Evolutionary conservation across 805 yeast genomes (phyloP), one percentile per base, ranked within the genome.

Genomic region (Sugiyamaella americana): DNA sequence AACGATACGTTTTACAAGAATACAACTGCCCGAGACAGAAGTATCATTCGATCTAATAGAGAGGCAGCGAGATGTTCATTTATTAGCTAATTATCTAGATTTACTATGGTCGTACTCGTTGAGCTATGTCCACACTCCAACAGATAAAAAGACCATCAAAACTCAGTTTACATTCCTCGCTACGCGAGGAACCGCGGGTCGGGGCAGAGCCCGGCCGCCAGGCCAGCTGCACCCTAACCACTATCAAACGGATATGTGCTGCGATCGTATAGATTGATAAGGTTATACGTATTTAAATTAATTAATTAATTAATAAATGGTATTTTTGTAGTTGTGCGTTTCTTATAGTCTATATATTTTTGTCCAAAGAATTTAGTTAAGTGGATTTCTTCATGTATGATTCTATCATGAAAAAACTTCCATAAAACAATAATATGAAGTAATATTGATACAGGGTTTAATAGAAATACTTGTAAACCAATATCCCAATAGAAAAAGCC

Each of bases 401-500:
- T 87, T 48, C 98, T 72, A 8, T 64, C 60, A 5, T 63, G 64
- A 69, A 93, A 93, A 59, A 93, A 93, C 29, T 63, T 57, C 75
- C 80, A 79, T 18, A 93, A 68, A 2, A 79, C 74, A n/a, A 64
- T 52, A 0, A 71, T 57, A 50, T 88, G 93, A 0, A 73, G 67
- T 1, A 70, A 41, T 1, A 76, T 57, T 1, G 87, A 72, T 0
- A 87, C 40, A 4, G 84, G 79, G 64, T 88, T 93, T 39, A 78
- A 65, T 48, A 91, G 64, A 50, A 82, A 53, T 40, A 93, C 20
- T 61, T 91, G 95, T 1, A 87, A 72, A 0, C 97, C 97, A 2
- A 89, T 54, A 11, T 94, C 91, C 97, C 98, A 93, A 78, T 87
- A 80, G 59, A 80, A 89, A 62, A 84, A 93, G 0, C 97, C 98